Evolutionary conservation across 2,329 filamentous ascomycete species (phyloP), one percentile per base, ranked within the genome.

Genomic region (Domatiomyces catenatus): DNA sequence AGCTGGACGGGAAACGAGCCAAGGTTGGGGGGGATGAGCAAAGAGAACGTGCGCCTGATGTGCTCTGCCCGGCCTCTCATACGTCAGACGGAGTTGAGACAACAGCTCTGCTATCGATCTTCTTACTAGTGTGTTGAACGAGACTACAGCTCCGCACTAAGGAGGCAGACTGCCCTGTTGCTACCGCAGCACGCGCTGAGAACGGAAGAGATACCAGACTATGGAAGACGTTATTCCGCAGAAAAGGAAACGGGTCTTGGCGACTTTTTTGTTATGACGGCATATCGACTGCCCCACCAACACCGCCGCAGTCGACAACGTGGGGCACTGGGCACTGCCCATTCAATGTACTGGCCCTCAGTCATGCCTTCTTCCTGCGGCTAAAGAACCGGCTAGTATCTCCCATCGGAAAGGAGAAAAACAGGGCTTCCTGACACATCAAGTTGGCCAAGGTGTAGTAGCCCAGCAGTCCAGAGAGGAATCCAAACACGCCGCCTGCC

Each of bases 401-500:
- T 18, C 68, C 68, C 61, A 71, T 64, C 0, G 68, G 68, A 39
- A 70, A 63, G 28, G 62, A 61, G 49, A 68, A 63, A 8, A 57
- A 58, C 43, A 69, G 50, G 6, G 63, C 61, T 47, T 67, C 64
- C 55, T 69, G 63, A 51, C 69, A 64, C 63, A 71, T 64, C 48
- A 71, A 53, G 59, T 71, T 67, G 5, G 60, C 67, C 8, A 69
- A 61, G 8, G 68, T 70, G 57, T 71, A 71, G 61, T 68, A 74
- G 1, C 71, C 71, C 19, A 71, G 58, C 58, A 74, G 58, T 1
- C 71, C 71, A 7, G 68, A 66, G 3, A 69, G 52, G 52, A 74
- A 74, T 24, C 67, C 72, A 56, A 72, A 73, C 1, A 61, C 71
- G 2, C 71, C 72, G 2, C 66, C 71, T 0, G 69, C 62, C 46